phyloP scores from a whole-genome alignment of 208 protist species.

The Crithidia acanthocephali region DNA sequence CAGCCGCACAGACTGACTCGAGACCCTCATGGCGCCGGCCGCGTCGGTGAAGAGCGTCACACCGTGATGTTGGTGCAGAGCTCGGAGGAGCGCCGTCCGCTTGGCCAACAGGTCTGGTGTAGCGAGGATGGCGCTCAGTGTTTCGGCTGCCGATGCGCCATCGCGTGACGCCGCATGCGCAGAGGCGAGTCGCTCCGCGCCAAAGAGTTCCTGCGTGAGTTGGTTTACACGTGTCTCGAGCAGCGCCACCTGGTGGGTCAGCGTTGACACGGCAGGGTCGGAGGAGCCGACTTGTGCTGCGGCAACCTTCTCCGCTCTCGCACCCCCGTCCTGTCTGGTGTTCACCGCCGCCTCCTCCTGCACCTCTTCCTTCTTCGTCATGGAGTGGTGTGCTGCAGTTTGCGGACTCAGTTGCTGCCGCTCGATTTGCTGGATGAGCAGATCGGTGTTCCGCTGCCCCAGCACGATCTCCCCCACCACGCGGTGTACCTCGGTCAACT shows the following conservation, averaged over 20 bases:
- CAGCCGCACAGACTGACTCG: conserved; percentile 53
- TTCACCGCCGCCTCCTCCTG: no score
- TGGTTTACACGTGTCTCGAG: conserved; percentile 48
- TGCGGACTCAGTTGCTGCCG: conserved; percentile 32
- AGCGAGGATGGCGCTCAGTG: neutral
- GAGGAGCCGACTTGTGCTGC: no score
- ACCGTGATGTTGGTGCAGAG: conserved; percentile 21
- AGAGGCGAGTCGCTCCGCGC: conserved; percentile 33
- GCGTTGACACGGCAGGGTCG: neutral
- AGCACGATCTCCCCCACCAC: conserved; percentile 59
- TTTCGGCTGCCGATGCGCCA: neutral
- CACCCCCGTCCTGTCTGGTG: neutral
- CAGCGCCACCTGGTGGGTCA: conserved; percentile 32
- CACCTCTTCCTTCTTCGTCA: conserved; percentile 1
- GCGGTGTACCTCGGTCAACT: conserved; percentile 45
- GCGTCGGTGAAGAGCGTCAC: conserved; percentile 49
- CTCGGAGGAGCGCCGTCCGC: conserved; percentile 19
- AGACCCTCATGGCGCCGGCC: conserved; percentile 44
- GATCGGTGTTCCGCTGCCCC: conserved; percentile 60
- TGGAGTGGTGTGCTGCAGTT: neutral
- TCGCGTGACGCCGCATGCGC: neutral
- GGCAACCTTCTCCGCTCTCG: neutral
- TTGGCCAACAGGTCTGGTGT: neutral
- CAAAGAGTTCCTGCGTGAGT: conserved; percentile 43
- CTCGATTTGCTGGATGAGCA: conserved; percentile 75